Evolutionary conservation across 2,329 filamentous ascomycete species (phyloP).

Genomic region (Aspergillus sp.): DNA sequence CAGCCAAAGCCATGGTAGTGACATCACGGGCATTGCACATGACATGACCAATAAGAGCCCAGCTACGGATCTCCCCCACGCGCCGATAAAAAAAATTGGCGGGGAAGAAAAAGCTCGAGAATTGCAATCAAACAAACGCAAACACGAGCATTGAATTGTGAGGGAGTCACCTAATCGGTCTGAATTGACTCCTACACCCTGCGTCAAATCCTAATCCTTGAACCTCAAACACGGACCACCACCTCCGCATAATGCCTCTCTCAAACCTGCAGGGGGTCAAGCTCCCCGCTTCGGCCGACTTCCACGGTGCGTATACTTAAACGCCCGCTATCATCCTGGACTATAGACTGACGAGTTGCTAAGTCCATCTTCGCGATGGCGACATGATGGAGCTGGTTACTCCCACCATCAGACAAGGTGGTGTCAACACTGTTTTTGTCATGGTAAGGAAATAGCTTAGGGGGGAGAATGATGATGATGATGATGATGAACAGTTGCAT

Average conservation of each 20-base stretch:
- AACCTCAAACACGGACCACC: background rate
- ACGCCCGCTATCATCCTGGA: background rate
- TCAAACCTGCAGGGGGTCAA: slow-evolving; percentile 40
- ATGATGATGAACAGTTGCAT: background rate
- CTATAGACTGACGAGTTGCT: background rate
- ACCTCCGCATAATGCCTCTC: slow-evolving; percentile 28
- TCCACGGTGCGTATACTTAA: slow-evolving; percentile 48
- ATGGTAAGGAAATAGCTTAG: slow-evolving; percentile 40
- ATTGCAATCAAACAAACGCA: background rate
- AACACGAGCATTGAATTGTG: background rate
- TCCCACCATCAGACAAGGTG: slow-evolving; percentile 58
- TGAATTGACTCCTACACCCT: background rate
- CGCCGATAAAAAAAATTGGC: slow-evolving; percentile 22
- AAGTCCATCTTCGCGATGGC: slow-evolving; percentile 68
- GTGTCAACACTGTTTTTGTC: slow-evolving; percentile 63
- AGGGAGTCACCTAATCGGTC: background rate
- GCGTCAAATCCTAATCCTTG: background rate
- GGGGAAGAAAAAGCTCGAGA: slow-evolving; percentile 21
- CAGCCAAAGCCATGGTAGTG: background rate
- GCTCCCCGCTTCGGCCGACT: slow-evolving; percentile 65
- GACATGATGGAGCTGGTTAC: slow-evolving; percentile 60
- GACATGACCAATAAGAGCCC: slow-evolving; percentile 12
- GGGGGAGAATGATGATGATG: background rate
- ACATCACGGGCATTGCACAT: slow-evolving; percentile 11
- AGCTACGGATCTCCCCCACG: slow-evolving; percentile 14